Percentiles rank a stretch among this genome's conserved stretches.
These are phyloP conservation scores for Euclidium syriacum DNA, from an alignment of 345 rosid genomes.

Conservation along the genomic window DNA sequence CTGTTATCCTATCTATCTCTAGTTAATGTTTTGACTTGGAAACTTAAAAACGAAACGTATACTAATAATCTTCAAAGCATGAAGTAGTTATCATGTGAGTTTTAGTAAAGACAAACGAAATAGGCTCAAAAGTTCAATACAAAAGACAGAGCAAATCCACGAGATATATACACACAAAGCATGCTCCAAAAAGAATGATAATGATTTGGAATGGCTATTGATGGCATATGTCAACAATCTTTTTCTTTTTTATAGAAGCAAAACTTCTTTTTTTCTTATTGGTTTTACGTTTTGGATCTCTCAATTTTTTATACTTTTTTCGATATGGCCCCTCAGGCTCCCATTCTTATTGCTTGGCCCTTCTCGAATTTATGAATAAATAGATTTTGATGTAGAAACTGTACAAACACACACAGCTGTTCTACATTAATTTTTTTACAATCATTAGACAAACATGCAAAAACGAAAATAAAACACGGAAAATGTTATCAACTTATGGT, in stretches of 20 bases:
- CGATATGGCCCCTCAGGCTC: not conserved
- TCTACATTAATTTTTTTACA: not conserved
- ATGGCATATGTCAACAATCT: not conserved
- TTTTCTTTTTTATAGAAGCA: not conserved
- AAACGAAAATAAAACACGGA: no score
- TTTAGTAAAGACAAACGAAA: not conserved
- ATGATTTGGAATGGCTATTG: constrained; percentile 9
- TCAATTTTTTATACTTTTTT: not conserved
- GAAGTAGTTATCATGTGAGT: not conserved
- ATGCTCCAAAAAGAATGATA: not conserved
- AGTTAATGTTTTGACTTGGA: not conserved
- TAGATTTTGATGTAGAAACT: not conserved
- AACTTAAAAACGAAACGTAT: not conserved
- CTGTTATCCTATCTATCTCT: no score
- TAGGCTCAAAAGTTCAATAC: not conserved
- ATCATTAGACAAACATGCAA: not conserved
- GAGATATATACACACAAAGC: not conserved
- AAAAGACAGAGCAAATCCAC: constrained; percentile 8
- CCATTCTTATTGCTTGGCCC: not conserved
- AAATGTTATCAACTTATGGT: no score
- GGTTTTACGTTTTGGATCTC: not conserved
- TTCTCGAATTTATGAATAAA: not conserved
- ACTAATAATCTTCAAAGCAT: not conserved
- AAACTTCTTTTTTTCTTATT: not conserved
- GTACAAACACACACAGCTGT: not conserved